These are phyloP conservation scores for Mycosphaerella sp. DNA, from an alignment of 2,329 filamentous ascomycete species.

Conservation along the genomic window DNA sequence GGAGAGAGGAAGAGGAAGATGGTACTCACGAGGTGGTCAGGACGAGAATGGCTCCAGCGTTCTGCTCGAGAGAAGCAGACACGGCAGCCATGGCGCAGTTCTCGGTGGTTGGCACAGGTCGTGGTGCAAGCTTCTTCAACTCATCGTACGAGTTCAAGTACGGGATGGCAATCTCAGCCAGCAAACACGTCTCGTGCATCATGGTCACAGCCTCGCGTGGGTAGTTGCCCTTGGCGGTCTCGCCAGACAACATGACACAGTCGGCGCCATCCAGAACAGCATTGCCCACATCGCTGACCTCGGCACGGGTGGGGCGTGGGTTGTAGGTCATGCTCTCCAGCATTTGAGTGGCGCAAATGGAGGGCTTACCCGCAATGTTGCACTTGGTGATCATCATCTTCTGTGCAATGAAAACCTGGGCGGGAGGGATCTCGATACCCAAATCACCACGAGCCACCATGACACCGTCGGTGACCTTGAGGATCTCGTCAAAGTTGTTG, in stretches of 20 bases:
- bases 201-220: constrained; percentile 85
- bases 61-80: constrained; percentile 89
- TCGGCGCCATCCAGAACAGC: constrained; percentile 95
- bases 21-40: constrained; percentile 71
- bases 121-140: constrained; percentile 72
- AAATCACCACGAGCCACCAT: constrained; percentile 99
- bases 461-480: constrained; percentile 93
- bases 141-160: constrained; percentile 97
- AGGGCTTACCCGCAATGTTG: constrained; percentile 97
- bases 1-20: constrained; percentile 38
- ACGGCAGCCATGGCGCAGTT: constrained; percentile 97
- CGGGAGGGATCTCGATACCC: constrained; percentile 96
- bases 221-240: constrained; percentile 97
- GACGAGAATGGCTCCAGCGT: constrained; percentile 91
- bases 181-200: constrained; percentile 97
- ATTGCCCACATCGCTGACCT: constrained; percentile 98
- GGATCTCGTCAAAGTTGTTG: constrained; percentile 98
- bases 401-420: constrained; percentile 97
- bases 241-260: constrained; percentile 99
- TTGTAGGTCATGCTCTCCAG: constrained; percentile 99
- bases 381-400: constrained; percentile 99
- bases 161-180: constrained; percentile 94
- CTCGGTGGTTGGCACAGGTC: constrained; percentile 82
- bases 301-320: constrained; percentile 92
- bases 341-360: constrained; percentile 99